Evolutionary conservation across 805 yeast species (phyloP), one percentile per base, ranked within the genome.

Genomic region (Candida sonorensis): DNA sequence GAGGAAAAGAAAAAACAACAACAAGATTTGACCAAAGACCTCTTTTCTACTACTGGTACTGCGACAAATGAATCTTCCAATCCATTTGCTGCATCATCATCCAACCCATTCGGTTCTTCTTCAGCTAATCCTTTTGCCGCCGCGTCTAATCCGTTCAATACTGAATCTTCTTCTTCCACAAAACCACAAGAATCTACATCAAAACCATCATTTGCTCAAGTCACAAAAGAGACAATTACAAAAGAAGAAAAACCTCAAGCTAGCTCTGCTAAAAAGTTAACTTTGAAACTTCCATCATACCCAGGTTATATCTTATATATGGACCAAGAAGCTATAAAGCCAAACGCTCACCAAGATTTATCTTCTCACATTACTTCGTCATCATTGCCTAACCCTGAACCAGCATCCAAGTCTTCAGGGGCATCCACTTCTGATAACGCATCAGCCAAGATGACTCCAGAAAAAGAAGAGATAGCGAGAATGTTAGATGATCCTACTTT

Each of bases 401-500:
- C 40, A 30, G 14, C 37, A 30, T 12, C 27, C 8, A 36, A 29
- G 13, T 27, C 27, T 23, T 16, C 31, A 8, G 16, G 12, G 12
- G 24, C 12, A n/a, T n/a, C n/a, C n/a, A n/a, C n/a, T n/a, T n/a
- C n/a, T n/a, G n/a, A n/a, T n/a, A n/a, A n/a, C n/a, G n/a, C n/a
- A n/a, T n/a, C n/a, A 57, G 39, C 68, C 52, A 42, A 66, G 58
- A 42, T 33, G 3, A 23, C 26, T 9, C 17, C 35, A 18, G 67
- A 72, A 29, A 56, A 67, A 1, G 73, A 69, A 36, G 66, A 66
- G 26, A 55, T 77, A 12, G 62, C 75, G 2, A 67, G 65, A 31
- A 64, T 77, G 59, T 57, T 81, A 33, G 82, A 83, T 40, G 96
- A 88, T 51, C 75, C 74, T 35, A 72, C 72, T 6, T 92, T 92